A percentile compares a stretch with the other conserved stretches of the same genome.
phyloP scores from a whole-genome alignment of 108 stramenopile species.

The Stephanodiscus minutulus region DNA sequence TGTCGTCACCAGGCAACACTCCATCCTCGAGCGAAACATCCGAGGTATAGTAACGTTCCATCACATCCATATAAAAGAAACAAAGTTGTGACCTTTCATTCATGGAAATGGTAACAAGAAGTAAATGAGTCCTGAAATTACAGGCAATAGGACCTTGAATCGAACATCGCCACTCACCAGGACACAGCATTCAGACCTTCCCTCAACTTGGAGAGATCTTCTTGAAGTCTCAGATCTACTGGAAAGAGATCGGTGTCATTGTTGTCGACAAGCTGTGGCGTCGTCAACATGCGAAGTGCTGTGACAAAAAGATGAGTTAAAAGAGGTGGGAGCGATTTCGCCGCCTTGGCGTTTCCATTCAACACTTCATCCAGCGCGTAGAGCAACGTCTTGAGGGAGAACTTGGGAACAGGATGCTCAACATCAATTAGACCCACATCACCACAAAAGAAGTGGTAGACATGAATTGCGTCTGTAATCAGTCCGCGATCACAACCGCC shows the following conservation, averaged over 20 bases:
- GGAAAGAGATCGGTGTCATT: slow-evolving; percentile 32
- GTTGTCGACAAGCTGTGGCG: slow-evolving; percentile 25
- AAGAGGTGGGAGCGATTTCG: slow-evolving; percentile 73
- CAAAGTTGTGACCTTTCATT: slow-evolving; percentile 60
- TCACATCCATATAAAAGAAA: slow-evolving; percentile 76
- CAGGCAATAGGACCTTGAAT: background rate
- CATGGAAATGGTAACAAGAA: background rate
- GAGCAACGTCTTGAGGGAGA: slow-evolving; percentile 68
- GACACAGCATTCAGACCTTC: slow-evolving; percentile 65
- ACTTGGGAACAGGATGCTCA: slow-evolving; percentile 52
- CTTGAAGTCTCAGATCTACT: slow-evolving; percentile 43
- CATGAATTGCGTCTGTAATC: slow-evolving; percentile 66
- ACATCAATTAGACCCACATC: slow-evolving; percentile 62
- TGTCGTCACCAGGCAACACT: slow-evolving; percentile 50
- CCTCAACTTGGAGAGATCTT: slow-evolving; percentile 50
- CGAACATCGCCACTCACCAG: slow-evolving; percentile 32
- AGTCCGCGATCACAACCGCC: slow-evolving; percentile 46
- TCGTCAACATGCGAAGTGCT: slow-evolving; percentile 61
- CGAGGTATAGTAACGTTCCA: slow-evolving; percentile 74
- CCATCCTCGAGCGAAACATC: slow-evolving; percentile 57
- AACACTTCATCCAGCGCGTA: slow-evolving; percentile 68
- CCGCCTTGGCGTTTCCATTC: slow-evolving; percentile 63
- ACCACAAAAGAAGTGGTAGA: slow-evolving; percentile 84
- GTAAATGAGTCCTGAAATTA: background rate
- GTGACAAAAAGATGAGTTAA: slow-evolving; percentile 73